A percentile compares a stretch with the other conserved stretches of the same genome.
Conservation (phyloP, 768 basidiomycete species). For the Tulasnella sp. region DNA sequence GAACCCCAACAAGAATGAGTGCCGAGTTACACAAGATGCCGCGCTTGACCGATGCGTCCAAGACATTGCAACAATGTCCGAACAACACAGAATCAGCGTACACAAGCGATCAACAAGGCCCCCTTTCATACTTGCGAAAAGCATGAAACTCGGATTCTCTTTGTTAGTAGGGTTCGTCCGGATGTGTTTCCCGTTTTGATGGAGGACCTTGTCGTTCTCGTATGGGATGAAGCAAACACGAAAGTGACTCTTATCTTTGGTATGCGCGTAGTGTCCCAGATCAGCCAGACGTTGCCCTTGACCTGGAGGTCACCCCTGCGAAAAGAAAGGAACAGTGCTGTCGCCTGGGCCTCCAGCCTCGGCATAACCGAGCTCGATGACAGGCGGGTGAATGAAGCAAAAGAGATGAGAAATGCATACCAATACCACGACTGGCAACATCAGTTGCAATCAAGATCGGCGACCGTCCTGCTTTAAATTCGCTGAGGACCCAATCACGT, state of each 20-base stretch:
- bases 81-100: too few relatives aligned
- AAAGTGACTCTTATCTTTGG: neutral
- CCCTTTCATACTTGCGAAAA: too few relatives aligned
- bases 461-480: constrained; percentile 96
- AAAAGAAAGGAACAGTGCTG: neutral
- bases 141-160: too few relatives aligned
- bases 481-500: constrained; percentile 97
- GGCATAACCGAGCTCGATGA: too few relatives aligned
- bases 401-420: constrained; percentile 56
- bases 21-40: too few relatives aligned
- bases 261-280: too few relatives aligned
- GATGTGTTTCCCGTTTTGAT: neutral
- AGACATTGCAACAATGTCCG: too few relatives aligned
- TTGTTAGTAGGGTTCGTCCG: too few relatives aligned
- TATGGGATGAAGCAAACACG: neutral
- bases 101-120: neutral
- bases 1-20: too few relatives aligned
- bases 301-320: constrained; percentile 1
- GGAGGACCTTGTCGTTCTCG: neutral
- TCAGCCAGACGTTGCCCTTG: neutral
- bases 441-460: constrained; percentile 98
- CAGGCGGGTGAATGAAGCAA: neutral
- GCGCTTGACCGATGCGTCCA: neutral
- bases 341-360: neutral
- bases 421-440: constrained; percentile 98